phyloP scores from a whole-genome alignment of 129 eudicot genomes.

The Arctium lappa region DNA sequence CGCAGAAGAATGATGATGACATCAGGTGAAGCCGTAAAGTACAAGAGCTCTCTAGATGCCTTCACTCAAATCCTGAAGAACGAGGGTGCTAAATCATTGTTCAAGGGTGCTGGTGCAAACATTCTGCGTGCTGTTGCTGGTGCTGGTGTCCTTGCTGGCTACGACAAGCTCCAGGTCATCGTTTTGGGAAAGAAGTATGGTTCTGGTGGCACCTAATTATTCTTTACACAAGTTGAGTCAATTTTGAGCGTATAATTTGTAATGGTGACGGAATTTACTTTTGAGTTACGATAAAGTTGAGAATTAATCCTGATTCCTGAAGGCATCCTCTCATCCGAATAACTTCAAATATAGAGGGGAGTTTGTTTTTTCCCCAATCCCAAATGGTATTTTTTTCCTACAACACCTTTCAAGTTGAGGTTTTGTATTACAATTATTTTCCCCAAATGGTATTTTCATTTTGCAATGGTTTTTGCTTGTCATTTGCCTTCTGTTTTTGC shows the following conservation, averaged over 20 bases:
- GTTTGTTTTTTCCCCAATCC: background rate
- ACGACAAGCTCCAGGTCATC: conserved; percentile 73
- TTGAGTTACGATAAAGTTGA: background rate
- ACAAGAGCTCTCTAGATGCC: conserved; percentile 54
- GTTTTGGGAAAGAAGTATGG: conserved; percentile 83
- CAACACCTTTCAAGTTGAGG: background rate
- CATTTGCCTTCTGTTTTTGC: background rate
- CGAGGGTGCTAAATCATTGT: conserved; percentile 53
- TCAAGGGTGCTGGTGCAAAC: conserved; percentile 76
- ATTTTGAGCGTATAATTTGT: background rate
- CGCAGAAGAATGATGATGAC: conserved; percentile 81
- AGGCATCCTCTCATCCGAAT: conserved; percentile 24
- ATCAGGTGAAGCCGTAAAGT: conserved; percentile 69
- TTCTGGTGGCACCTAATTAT: conserved; percentile 64
- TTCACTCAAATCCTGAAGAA: conserved; percentile 52
- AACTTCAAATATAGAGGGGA: conserved; percentile 8
- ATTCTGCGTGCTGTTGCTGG: conserved; percentile 84
- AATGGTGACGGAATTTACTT: conserved; percentile 49
- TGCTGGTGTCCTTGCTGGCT: conserved; percentile 85
- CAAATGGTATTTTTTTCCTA: background rate
- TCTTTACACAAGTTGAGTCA: background rate
- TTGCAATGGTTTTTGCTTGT: background rate
- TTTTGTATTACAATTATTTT: background rate
- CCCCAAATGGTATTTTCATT: background rate
- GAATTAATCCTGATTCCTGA: background rate